phyloP scores from a whole-genome alignment of 164 flowering plant species.

The Umbellularia californica region DNA sequence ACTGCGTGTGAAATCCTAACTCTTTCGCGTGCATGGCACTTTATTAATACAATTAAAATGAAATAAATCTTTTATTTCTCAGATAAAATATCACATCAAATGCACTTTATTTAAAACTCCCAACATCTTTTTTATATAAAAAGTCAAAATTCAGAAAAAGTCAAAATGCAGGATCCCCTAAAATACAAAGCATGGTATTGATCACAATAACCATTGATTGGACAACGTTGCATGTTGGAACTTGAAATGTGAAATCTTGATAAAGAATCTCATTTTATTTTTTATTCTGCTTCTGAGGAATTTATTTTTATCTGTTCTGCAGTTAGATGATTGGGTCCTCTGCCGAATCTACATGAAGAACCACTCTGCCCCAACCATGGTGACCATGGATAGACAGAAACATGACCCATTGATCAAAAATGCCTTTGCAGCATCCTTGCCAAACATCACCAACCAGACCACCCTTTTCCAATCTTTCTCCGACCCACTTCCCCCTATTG shows the following conservation, averaged over 20 bases:
- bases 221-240: background rate
- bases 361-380: constrained; percentile 4
- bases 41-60: too few species aligned
- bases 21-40: background rate
- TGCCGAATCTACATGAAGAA: constrained; percentile 49
- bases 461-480: constrained; percentile 9
- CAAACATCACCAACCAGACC: background rate
- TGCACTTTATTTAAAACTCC: too few species aligned
- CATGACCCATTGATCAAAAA: constrained; percentile 1
- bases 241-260: too few species aligned
- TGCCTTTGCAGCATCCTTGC: background rate
- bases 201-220: background rate
- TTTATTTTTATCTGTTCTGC: background rate
- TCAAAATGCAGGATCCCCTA: too few species aligned
- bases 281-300: background rate
- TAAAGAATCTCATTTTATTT: background rate
- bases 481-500: constrained; percentile 5
- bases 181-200: too few species aligned
- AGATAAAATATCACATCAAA: too few species aligned
- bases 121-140: too few species aligned
- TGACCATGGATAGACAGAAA: background rate
- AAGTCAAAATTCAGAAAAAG: too few species aligned
- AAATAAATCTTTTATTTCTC: too few species aligned
- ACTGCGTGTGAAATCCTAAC: too few species aligned
- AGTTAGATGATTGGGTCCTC: constrained; percentile 46